Conservation (phyloP, 495 filamentous ascomycete species). For the Aspergillus baeticus region DNA sequence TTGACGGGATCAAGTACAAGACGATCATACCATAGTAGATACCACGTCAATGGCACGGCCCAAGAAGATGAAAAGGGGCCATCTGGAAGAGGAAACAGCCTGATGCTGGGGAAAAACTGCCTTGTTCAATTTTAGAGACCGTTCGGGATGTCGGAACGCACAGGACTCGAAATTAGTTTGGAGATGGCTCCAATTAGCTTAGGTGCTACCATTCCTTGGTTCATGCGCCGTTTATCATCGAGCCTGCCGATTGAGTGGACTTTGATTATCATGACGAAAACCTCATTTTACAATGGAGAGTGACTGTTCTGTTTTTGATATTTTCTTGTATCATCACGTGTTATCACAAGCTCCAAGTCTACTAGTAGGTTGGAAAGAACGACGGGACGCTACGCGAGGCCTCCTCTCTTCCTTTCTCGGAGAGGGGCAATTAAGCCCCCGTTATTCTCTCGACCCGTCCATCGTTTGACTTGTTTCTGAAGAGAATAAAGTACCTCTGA, state of each 20-base stretch:
- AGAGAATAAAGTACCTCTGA: not conserved
- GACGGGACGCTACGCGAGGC: too few species aligned
- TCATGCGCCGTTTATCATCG: conserved; percentile 5
- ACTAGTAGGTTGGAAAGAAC: too few species aligned
- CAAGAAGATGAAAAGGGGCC: conserved; percentile 14
- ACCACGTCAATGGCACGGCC: not conserved
- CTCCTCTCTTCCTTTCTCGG: too few species aligned
- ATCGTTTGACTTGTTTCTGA: not conserved
- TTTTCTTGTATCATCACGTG: too few species aligned
- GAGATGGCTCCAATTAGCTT: not conserved
- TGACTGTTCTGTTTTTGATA: too few species aligned
- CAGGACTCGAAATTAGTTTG: not conserved
- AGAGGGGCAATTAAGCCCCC: too few species aligned
- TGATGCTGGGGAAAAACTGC: conserved; percentile 12
- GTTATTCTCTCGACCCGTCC: not conserved
- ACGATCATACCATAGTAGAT: not conserved
- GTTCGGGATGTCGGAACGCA: not conserved
- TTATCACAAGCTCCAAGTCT: too few species aligned
- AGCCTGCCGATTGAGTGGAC: not conserved
- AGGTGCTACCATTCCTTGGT: not conserved
- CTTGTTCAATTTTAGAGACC: conserved; percentile 12
- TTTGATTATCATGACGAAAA: not conserved
- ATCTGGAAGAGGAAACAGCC: conserved; percentile 19
- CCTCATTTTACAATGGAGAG: too few species aligned
- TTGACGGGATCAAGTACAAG: not conserved